Conservation (phyloP, 768 basidiomycete species). For the Rubroboletus pulcherrimus region DNA sequence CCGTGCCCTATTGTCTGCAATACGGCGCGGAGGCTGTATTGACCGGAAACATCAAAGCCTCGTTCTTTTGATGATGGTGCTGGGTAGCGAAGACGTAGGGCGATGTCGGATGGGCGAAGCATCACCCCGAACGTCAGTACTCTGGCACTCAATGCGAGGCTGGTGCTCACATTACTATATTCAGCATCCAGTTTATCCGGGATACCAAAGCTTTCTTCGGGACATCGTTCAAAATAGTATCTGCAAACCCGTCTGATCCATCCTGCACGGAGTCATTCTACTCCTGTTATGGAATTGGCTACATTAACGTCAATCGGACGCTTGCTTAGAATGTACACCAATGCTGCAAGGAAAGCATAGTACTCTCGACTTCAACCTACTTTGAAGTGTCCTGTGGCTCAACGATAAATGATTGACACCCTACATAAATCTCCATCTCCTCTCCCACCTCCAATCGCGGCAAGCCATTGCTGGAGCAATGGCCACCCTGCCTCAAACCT, state of each 20-base stretch:
- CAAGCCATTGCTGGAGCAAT: constrained; percentile 69
- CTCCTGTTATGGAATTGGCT: constrained; percentile 91
- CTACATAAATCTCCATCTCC: constrained; percentile 67
- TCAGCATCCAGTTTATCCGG: constrained; percentile 86
- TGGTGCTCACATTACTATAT: constrained; percentile 4
- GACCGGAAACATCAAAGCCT: constrained; percentile 87
- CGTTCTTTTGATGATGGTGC: constrained; percentile 84
- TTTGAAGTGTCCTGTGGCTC: constrained; percentile 15
- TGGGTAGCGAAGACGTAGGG: constrained; percentile 97
- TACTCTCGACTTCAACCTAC: not conserved
- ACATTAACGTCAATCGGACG: constrained; percentile 81
- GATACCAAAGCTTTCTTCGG: constrained; percentile 83
- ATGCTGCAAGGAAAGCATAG: not conserved
- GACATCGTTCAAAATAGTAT: constrained; percentile 86
- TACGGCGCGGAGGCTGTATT: constrained; percentile 82
- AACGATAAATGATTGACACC: constrained; percentile 78
- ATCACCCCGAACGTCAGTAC: constrained; percentile 72
- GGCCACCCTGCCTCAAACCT: constrained; percentile 83
- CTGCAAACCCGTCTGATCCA: constrained; percentile 50
- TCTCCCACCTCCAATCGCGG: constrained; percentile 54
- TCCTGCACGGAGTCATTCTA: constrained; percentile 64
- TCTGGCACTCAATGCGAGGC: not conserved
- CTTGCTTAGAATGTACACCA: constrained; percentile 45
- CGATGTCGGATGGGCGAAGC: constrained; percentile 83
- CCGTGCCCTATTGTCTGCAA: constrained; percentile 72